A percentile compares a stretch with the other conserved stretches of the same genome.
Conservation (phyloP, 179 eudicot species). For the Actinidia chinensis region DNA sequence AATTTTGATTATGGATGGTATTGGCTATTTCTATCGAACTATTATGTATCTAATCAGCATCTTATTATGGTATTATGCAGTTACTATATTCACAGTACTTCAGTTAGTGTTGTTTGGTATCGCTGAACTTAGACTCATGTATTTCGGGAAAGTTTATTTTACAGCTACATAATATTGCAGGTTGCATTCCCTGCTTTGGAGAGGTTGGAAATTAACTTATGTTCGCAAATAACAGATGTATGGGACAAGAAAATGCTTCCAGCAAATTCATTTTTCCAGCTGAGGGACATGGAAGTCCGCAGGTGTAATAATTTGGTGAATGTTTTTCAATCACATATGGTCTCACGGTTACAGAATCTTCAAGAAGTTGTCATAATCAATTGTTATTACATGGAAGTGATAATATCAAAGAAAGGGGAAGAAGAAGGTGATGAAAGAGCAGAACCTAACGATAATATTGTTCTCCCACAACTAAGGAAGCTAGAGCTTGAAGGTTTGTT, state of each 20-base stretch:
- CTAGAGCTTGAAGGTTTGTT: fast-evolving
- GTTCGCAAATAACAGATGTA: neutral
- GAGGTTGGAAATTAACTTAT: fast-evolving
- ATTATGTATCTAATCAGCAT: too few species aligned
- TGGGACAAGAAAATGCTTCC: neutral
- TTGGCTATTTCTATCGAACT: too few species aligned
- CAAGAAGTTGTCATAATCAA: neutral
- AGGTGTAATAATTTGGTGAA: neutral
- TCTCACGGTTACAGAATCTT: too few species aligned
- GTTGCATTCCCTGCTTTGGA: neutral
- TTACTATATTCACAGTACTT: too few species aligned
- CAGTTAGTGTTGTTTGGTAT: too few species aligned
- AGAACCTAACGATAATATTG: neutral
- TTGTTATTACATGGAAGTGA: neutral
- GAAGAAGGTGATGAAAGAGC: neutral
- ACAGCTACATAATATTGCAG: too few species aligned
- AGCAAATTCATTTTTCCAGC: neutral
- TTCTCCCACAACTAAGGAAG: neutral
- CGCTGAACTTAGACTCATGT: too few species aligned
- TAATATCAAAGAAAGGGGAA: neutral
- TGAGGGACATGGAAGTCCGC: fast-evolving
- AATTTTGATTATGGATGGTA: too few species aligned
- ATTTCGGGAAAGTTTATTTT: too few species aligned
- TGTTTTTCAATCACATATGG: too few species aligned
- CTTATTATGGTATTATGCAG: too few species aligned